phyloP scores from a whole-genome alignment of 495 filamentous ascomycete species.

The Penicillium egyptiacum region DNA sequence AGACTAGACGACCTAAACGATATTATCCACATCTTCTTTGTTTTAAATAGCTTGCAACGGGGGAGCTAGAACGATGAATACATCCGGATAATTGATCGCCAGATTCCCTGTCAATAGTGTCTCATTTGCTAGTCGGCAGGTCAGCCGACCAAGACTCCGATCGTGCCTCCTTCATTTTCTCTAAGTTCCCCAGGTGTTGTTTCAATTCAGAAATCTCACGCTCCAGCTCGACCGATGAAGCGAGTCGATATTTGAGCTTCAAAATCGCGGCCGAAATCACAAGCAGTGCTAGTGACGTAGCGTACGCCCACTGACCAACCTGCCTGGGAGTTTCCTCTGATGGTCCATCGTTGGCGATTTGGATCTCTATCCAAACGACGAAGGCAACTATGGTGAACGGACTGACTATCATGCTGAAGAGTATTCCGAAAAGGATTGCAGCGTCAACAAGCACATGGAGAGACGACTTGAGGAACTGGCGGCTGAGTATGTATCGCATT shows the following conservation, averaged over 20 bases:
- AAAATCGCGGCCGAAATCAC: constrained; percentile 31
- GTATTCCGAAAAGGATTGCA: constrained; percentile 21
- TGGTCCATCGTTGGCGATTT: constrained; percentile 35
- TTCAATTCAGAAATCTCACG: constrained; percentile 22
- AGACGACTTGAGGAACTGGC: constrained; percentile 14
- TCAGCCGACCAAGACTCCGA: background rate
- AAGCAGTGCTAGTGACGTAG: constrained; percentile 30
- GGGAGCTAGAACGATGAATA: background rate
- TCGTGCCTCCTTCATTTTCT: constrained; percentile 16
- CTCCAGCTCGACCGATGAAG: constrained; percentile 29
- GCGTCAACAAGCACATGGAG: constrained; percentile 20
- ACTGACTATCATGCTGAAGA: constrained; percentile 39
- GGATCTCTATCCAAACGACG: constrained; percentile 36
- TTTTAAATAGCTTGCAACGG: background rate
- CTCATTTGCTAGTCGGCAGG: background rate
- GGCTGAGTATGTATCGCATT: constrained; percentile 13
- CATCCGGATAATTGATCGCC: background rate
- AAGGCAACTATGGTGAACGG: constrained; percentile 36
- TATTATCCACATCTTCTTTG: background rate
- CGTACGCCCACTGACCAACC: constrained; percentile 38
- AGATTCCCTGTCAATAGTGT: background rate
- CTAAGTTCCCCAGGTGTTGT: constrained; percentile 19
- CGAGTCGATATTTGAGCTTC: constrained; percentile 31
- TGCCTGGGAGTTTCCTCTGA: constrained; percentile 32
- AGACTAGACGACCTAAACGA: background rate